Conservation (phyloP, 192 early-diverging fungal genomes). For the Coemansia sp. region DNA sequence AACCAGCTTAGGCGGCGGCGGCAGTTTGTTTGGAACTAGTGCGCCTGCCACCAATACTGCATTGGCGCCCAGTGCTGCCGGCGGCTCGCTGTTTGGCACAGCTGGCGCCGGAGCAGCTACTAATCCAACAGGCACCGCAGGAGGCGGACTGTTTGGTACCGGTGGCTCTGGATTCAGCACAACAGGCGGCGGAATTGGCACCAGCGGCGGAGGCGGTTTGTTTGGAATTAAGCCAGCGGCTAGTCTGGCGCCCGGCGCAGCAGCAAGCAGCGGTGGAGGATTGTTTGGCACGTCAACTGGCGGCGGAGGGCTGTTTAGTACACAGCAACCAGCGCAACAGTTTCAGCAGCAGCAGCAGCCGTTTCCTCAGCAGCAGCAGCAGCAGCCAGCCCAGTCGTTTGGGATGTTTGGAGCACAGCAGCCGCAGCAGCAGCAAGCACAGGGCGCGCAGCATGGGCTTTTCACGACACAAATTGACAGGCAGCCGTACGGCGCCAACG, state of each 20-base stretch:
- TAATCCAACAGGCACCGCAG: background rate
- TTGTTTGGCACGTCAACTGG: background rate
- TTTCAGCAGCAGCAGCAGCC: constrained; percentile 11
- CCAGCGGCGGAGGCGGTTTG: background rate
- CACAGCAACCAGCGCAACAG: constrained; percentile 7
- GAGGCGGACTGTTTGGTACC: constrained; percentile 26
- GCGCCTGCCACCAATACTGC: constrained; percentile 24
- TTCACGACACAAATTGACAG: constrained; percentile 78
- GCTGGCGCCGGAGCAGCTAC: background rate
- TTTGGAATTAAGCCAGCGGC: constrained; percentile 24
- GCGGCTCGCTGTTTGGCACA: constrained; percentile 25
- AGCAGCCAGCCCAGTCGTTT: constrained; percentile 24
- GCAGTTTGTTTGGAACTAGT: constrained; percentile 20
- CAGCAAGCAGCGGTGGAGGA: background rate
- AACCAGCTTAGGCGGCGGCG: constrained; percentile 6
- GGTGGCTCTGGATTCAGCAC: constrained; percentile 6
- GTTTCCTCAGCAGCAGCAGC: constrained; percentile 2
- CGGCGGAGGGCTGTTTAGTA: constrained; percentile 1
- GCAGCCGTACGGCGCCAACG: constrained; percentile 86
- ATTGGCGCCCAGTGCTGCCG: background rate
- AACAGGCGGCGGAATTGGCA: background rate
- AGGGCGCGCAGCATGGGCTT: constrained; percentile 7
- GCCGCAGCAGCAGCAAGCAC: constrained; percentile 44
- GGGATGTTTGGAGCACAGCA: constrained; percentile 5
- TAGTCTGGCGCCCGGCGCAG: background rate